These are phyloP conservation scores for Neofusicoccum laricinum DNA, from an alignment of 2,329 filamentous ascomycete genomes.

Conservation along the genomic window DNA sequence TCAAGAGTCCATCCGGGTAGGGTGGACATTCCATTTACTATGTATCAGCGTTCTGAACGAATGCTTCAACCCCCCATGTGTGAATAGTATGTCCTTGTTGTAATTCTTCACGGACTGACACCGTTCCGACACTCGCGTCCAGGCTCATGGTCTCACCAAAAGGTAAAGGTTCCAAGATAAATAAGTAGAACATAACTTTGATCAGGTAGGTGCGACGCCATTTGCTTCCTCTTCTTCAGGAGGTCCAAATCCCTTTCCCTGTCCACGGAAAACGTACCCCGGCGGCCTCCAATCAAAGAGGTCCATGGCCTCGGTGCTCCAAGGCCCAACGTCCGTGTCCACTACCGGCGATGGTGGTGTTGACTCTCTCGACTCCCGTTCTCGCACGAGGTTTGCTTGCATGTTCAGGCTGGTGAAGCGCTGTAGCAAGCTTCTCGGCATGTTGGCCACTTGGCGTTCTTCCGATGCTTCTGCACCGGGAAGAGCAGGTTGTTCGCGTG, in stretches of 20 bases:
- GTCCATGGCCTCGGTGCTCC: conserved; percentile 68
- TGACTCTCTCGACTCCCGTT: conserved; percentile 29
- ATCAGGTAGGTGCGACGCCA: not conserved
- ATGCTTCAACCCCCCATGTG: no score
- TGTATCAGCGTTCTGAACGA: no score
- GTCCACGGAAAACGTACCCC: conserved; percentile 22
- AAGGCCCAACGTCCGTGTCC: conserved; percentile 59
- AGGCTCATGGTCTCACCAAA: no score
- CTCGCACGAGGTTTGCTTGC: not conserved
- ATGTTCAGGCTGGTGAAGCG: not conserved
- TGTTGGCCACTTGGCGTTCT: not conserved
- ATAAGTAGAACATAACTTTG: not conserved
- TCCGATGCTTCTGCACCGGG: not conserved
- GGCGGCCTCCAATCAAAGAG: conserved; percentile 61
- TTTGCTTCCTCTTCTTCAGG: not conserved
- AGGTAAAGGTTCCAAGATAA: no score
- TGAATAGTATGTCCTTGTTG: no score
- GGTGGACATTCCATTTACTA: no score
- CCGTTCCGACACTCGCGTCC: no score
- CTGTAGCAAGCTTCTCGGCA: not conserved
- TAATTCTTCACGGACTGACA: no score
- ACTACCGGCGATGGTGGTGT: conserved; percentile 41
- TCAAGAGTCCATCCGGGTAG: no score
- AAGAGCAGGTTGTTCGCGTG: not conserved
- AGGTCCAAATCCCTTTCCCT: conserved; percentile 12